Evolutionary conservation across 495 filamentous ascomycete genomes (phyloP).

Genomic region (Cenococcum geophilum): DNA sequence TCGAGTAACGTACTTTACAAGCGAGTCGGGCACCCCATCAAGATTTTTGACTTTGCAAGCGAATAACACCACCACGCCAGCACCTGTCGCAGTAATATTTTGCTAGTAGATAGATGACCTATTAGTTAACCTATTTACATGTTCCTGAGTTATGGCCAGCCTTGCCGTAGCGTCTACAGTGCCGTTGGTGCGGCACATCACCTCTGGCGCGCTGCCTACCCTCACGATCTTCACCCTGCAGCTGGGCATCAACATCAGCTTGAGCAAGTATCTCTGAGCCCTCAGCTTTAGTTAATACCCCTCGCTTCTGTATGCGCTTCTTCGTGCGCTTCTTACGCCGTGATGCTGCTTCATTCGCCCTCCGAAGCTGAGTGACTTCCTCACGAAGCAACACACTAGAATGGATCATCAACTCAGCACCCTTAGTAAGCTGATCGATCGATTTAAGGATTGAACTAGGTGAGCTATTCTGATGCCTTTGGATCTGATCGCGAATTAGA

Average conservation of each 20-base stretch:
- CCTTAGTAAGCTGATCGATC: background rate
- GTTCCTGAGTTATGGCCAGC: too few species aligned
- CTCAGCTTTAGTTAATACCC: background rate
- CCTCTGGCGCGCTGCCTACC: too few species aligned
- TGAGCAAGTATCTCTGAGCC: background rate
- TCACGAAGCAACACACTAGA: background rate
- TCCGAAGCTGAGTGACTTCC: background rate
- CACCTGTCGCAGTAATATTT: too few species aligned
- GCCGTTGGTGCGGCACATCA: too few species aligned
- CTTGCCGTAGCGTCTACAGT: too few species aligned
- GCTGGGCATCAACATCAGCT: background rate
- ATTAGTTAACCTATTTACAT: too few species aligned
- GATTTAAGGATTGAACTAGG: background rate
- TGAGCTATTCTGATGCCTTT: conserved; percentile 7
- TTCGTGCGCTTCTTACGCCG: background rate
- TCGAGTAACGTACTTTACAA: too few species aligned
- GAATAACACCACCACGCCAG: too few species aligned
- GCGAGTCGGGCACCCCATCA: too few species aligned
- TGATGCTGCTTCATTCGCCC: conserved; percentile 9
- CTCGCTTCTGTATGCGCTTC: conserved; percentile 8
- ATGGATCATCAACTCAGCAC: background rate
- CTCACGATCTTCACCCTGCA: background rate
- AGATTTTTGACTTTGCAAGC: too few species aligned
- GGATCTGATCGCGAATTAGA: background rate
- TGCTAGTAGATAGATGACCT: too few species aligned